These are phyloP conservation scores for Corymbia maculata DNA, from an alignment of 345 rosid genomes.

Conservation along the genomic window DNA sequence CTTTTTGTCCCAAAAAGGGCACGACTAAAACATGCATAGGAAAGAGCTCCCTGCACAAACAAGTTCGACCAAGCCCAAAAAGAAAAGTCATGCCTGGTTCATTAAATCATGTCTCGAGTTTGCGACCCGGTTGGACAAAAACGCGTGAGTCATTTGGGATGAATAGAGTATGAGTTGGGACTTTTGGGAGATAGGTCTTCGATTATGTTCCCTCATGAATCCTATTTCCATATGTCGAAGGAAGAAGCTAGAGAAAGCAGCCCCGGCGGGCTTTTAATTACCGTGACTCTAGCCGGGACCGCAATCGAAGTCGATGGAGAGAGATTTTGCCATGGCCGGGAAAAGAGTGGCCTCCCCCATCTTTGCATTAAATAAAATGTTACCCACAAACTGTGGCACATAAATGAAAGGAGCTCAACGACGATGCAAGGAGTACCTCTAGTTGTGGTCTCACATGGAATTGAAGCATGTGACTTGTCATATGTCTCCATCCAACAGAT, in stretches of 20 bases:
- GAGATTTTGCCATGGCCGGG: too few relatives aligned
- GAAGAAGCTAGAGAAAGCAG: not conserved
- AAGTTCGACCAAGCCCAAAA: not conserved
- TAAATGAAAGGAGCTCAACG: not conserved
- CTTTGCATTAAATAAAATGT: not conserved
- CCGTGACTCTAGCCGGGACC: not conserved
- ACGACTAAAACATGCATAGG: not conserved
- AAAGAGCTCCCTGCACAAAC: not conserved
- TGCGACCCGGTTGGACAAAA: too few relatives aligned
- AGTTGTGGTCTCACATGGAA: not conserved
- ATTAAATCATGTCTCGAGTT: too few relatives aligned
- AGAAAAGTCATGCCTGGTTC: not conserved
- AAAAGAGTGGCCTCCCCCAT: not conserved
- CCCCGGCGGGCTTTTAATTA: not conserved
- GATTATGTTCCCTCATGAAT: too few relatives aligned
- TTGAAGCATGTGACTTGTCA: not conserved
- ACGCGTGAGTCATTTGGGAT: too few relatives aligned
- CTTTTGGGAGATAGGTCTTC: too few relatives aligned
- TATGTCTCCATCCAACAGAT: accelerated
- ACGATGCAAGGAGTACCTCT: too few relatives aligned
- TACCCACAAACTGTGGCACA: not conserved
- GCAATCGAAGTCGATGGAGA: accelerated
- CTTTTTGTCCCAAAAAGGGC: too few relatives aligned
- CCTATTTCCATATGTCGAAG: not conserved
- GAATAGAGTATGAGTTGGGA: accelerated